Evolutionary conservation across 805 yeast genomes (phyloP), one percentile per base, ranked within the genome.

Genomic region (Blastobotrys peoriensis): DNA sequence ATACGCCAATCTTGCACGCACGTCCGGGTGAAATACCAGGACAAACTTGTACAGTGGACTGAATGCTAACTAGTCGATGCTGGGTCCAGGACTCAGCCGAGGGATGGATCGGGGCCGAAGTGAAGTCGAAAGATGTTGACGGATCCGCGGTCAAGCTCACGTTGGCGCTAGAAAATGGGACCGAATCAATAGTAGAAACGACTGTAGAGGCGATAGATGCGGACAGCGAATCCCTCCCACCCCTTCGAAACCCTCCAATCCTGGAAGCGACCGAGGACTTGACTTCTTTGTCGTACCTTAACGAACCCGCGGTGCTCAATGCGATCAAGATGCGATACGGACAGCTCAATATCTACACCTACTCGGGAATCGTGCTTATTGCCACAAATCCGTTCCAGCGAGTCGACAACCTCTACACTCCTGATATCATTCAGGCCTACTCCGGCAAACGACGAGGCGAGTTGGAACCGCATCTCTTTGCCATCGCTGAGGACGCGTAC

Each of bases 401-500:
- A 54, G 86, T 88, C 36, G 98, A 91, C 63, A 89, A 86, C 58
- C 71, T 91, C 40, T 91, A 91, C 64, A 82, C 96, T 2, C 86
- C 84, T 34, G 96, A 91, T 57, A 85, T 91, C 63, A 87, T 91
- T 47, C 96, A 91, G 64, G 91, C 95, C 16, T 91, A 91, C 62
- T 87, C 96, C 6, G 95, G 96, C 19, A 86, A 83, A 60, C 78
- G 86, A 59, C 75, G 96, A 60, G 98, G 96, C 38, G 98, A 91
- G 63, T 76, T 87, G 53, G 98, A 93, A 58, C 98, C 98, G 3
- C 98, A 91, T 71, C 71, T 91, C 61, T 91, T 91, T 65, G 96
- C 97, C 37, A 91, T 91, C 56, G 98, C 98, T 21, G 98, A 89
- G 65, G 97, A 93, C 59, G 97, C 98, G 4, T 89, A 88, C 63